These are phyloP conservation scores for Protea cynaroides DNA, from an alignment of 164 flowering plant genomes.

Conservation along the genomic window DNA sequence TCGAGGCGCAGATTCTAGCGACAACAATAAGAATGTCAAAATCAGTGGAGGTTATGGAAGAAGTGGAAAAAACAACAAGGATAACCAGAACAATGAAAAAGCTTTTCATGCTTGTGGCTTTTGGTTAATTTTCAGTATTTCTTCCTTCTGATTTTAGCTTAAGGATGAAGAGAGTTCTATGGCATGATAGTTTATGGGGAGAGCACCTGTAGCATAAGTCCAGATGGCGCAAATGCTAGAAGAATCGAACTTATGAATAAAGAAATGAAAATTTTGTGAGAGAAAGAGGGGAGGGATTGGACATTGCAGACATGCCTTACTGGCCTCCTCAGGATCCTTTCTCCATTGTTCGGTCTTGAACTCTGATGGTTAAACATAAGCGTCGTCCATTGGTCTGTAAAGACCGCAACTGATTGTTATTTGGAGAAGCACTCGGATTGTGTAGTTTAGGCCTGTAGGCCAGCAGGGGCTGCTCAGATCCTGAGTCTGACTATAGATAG, in stretches of 20 bases:
- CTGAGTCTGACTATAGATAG: no score
- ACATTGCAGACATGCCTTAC: neutral
- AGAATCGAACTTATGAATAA: constrained; percentile 12
- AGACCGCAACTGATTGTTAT: no score
- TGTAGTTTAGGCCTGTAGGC: no score
- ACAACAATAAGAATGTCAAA: constrained; percentile 37
- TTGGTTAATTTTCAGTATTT: neutral
- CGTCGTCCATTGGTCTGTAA: no score
- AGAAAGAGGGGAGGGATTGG: neutral
- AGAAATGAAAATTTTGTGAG: neutral
- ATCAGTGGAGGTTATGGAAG: constrained; percentile 29
- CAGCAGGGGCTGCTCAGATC: no score
- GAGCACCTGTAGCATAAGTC: neutral
- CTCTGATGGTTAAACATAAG: neutral
- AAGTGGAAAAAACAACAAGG: constrained; percentile 1
- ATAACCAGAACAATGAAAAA: constrained; percentile 5
- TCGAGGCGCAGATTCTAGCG: no score
- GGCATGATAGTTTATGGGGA: neutral
- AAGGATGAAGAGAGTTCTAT: neutral
- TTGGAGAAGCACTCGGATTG: no score
- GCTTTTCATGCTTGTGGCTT: neutral
- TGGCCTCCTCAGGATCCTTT: neutral
- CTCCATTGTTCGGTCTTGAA: no score
- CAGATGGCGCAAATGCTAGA: neutral
- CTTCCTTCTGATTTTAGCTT: neutral